A percentile compares a stretch with the other conserved stretches of the same genome.
phyloP scores from a whole-genome alignment of 176 grass and related monocot species.

The Cenchrus purpureus region DNA sequence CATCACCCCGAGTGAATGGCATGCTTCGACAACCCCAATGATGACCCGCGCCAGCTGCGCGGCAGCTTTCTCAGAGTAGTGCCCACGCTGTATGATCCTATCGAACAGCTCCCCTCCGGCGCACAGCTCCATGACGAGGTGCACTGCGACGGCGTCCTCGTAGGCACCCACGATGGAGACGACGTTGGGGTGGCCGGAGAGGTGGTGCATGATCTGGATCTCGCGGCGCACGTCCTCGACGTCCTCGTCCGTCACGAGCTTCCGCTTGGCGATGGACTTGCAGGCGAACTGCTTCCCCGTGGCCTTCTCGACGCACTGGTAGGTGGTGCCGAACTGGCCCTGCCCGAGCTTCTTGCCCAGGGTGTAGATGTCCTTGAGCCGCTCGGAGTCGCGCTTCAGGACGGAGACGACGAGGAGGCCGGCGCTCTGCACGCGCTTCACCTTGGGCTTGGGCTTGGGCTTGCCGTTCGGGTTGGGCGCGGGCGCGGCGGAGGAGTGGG shows the following conservation, averaged over 20 bases:
- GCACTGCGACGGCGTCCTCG: conserved; percentile 83
- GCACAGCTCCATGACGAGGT: conserved; percentile 94
- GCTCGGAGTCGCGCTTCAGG: conserved; percentile 55
- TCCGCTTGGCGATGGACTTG: conserved; percentile 85
- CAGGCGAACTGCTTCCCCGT: conserved; percentile 68
- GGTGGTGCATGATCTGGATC: conserved; percentile 92
- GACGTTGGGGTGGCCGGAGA: conserved; percentile 67
- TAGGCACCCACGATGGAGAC: conserved; percentile 58
- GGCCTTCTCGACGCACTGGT: conserved; percentile 65
- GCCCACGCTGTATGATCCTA: conserved; percentile 62
- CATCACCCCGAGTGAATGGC: conserved; percentile 69
- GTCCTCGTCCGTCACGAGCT: conserved; percentile 70
- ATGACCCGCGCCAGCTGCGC: conserved; percentile 57
- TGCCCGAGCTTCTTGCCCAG: conserved; percentile 67
- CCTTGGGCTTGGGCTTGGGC: conserved; percentile 32
- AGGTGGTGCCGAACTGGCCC: conserved; percentile 74
- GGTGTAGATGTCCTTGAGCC: conserved; percentile 67
- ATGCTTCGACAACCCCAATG: conserved; percentile 57
- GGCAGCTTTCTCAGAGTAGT: conserved; percentile 68
- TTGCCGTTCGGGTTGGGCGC: conserved; percentile 22
- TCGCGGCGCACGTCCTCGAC: conserved; percentile 85
- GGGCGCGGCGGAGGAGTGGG: background rate
- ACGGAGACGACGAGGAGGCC: conserved; percentile 63
- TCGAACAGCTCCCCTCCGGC: conserved; percentile 90
- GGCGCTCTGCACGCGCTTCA: conserved; percentile 65